phyloP scores from a whole-genome alignment of 2,329 filamentous ascomycete species.

The Lasiodiplodia hormozganensis region DNA sequence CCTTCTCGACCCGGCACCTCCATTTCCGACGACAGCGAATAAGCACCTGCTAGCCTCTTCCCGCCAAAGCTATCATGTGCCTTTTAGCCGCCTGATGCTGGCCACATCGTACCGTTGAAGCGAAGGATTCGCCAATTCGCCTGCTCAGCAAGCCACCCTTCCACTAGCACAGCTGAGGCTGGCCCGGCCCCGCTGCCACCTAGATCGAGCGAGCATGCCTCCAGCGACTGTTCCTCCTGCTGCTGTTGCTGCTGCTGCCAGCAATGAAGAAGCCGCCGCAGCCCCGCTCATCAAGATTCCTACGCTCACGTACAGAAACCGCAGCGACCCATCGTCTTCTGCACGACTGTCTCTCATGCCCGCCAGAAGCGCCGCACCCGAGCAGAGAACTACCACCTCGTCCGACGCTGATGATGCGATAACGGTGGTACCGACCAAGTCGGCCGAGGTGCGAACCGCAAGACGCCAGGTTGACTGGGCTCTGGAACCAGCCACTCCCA shows the following conservation, averaged over 20 bases:
- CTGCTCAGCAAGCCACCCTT: conserved; percentile 4
- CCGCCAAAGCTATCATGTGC: neutral
- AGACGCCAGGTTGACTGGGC: conserved; percentile 18
- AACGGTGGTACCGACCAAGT: conserved; percentile 2
- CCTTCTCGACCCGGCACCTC: neutral
- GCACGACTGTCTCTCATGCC: neutral
- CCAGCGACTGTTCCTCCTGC: neutral
- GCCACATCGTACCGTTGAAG: conserved; percentile 7
- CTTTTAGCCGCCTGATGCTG: conserved; percentile 4
- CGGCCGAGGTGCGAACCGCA: neutral
- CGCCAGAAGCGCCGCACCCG: neutral
- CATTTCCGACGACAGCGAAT: conserved; percentile 5
- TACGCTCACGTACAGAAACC: conserved; percentile 27
- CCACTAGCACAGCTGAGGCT: conserved; percentile 20
- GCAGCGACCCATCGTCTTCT: conserved; percentile 2
- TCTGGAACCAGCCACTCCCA: neutral
- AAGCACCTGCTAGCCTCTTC: neutral
- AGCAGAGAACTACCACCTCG: neutral
- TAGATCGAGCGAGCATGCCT: conserved; percentile 6
- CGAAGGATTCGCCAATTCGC: conserved; percentile 14
- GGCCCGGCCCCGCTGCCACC: neutral
- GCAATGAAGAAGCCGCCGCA: neutral
- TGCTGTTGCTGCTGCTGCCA: neutral
- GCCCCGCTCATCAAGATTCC: conserved; percentile 8
- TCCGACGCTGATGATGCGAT: conserved; percentile 6